Base-by-base conservation (phyloP, 1,139 yeast genomes). In the Protomyces inouyei region DNA sequence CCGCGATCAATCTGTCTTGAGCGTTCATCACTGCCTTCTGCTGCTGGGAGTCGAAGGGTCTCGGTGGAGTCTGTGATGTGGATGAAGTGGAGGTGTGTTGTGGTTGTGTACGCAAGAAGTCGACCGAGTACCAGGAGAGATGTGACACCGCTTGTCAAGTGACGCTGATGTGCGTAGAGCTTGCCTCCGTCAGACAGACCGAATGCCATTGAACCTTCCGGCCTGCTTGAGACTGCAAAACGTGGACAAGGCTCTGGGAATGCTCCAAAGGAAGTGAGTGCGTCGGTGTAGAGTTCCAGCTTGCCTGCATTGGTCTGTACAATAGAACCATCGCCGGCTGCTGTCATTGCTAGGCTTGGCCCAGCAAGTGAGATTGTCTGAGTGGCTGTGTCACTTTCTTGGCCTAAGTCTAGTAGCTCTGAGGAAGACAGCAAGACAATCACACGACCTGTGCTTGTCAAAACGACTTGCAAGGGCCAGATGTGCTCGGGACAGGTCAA, bases 1-100 rank as follows among this genome's bases (percentile, higher is more conserved):
- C 98, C 98, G 68, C 97, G 82, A 76, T 95, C 99, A 64, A 95
- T 86, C 65, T 86, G 84, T 70, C 99, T 83, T 25, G 88, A 81
- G 76, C 97, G 83, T 76, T 93, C 98, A 74, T 91, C 97, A 45
- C 71, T 71, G 4, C 66, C 52, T 6, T 64, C 66, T 23, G 48
- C 67, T 10, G 12, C 18, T 4, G 21, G 21, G 14, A n/a, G 14
- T n/a, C 9, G 43, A 0, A 35, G 23, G 5, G 10, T 3, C 5
- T 35, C 12, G 2, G 14, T 18, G 6, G 12, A 28, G 14, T 37
- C 51, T 6, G 38, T 23, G 10, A 59, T 36, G 16, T 59, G 52
- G 32, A 59, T 18, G 21, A 95, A 91, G 73, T 92, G 88, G 68
- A 93, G 80, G 8, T 52, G 46, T 3, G 45, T 59, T 2, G 95